These are phyloP conservation scores for Clarkia xantiana DNA, from an alignment of 345 rosid genomes.

Conservation along the genomic window DNA sequence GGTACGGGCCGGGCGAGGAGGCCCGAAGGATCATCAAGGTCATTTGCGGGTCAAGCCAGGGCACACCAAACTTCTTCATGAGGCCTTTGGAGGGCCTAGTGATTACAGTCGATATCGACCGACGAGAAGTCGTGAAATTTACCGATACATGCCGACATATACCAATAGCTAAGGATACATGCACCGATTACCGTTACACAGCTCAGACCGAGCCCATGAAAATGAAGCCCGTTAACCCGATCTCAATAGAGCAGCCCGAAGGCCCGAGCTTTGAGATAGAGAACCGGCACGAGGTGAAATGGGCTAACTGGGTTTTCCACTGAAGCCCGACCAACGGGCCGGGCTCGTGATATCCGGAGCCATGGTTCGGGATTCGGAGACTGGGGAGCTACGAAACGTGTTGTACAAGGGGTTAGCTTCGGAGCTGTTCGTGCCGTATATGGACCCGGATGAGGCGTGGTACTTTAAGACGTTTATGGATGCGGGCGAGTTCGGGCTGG, in stretches of 20 bases:
- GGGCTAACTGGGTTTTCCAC: slow-evolving; percentile 92
- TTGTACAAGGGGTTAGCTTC: slow-evolving; percentile 70
- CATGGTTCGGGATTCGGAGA: slow-evolving; percentile 45
- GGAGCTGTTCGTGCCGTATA: slow-evolving; percentile 74
- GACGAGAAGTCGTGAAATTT: slow-evolving; percentile 45
- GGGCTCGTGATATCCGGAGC: slow-evolving; percentile 53
- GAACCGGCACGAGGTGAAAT: slow-evolving; percentile 46
- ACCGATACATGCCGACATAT: slow-evolving; percentile 41
- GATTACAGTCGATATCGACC: slow-evolving; percentile 48
- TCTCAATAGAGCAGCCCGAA: slow-evolving; percentile 61
- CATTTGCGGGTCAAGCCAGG: slow-evolving; percentile 58
- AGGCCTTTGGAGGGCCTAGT: slow-evolving; percentile 85
- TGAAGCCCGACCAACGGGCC: slow-evolving; percentile 72
- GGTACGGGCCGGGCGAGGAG: slow-evolving; percentile 63
- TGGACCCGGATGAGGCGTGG: slow-evolving; percentile 83
- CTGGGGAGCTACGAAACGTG: slow-evolving; percentile 47
- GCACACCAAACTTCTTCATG: slow-evolving; percentile 77
- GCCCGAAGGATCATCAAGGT: slow-evolving; percentile 49
- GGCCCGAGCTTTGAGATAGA: slow-evolving; percentile 61
- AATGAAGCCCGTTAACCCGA: slow-evolving; percentile 28
- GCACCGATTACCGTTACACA: slow-evolving; percentile 58
- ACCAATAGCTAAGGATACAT: slow-evolving; percentile 58
- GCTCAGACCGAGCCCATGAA: slow-evolving; percentile 4
- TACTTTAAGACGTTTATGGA: slow-evolving; percentile 86
- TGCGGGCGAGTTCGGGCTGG: slow-evolving; percentile 82